Base-by-base conservation (phyloP, 148 eudicot species). In the Camellia sinensis region DNA sequence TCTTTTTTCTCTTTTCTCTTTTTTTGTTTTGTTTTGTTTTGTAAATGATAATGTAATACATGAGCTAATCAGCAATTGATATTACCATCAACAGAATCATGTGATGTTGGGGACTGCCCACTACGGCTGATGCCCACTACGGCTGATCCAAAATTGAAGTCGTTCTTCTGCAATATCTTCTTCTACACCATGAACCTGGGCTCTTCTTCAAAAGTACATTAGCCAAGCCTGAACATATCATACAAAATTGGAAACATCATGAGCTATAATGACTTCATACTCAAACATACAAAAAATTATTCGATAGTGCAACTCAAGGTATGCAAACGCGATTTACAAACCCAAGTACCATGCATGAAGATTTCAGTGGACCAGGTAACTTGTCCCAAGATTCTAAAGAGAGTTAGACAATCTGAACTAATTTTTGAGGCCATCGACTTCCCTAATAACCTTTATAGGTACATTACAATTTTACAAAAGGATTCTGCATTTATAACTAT, bases 1-100 rank as follows among this genome's bases (percentile, higher is more conserved):
- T 6, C 6, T 2, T 3, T 46, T 46, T 46, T 46, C 6, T 46
- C 6, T 46, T 46, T 2, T 46, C n/a, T n/a, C n/a, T n/a, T n/a
- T n/a, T 46, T 2, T 46, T 46, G 3, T 46, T 46, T 46, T 6
- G 3, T 46, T 46, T 46, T 46, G 6, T 46, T 46, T 46, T 46
- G 50, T 2, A n/a, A n/a, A n/a, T n/a, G n/a, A n/a, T n/a, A n/a
- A n/a, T n/a, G n/a, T n/a, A n/a, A n/a, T n/a, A n/a, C n/a, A n/a
- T n/a, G n/a, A n/a, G n/a, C n/a, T n/a, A n/a, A n/a, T n/a, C n/a
- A n/a, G n/a, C n/a, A n/a, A n/a, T n/a, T n/a, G n/a, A n/a, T 59
- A 81, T 21, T 81, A 81, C 83, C 83, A 11, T 81, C 83, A 76
- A 81, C 83, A 12, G 80, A 79, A 68, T 81, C 83, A 68, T 81